These are phyloP conservation scores for Scytalidium lignicola DNA, from an alignment of 2,329 filamentous ascomycete species.

Conservation along the genomic window DNA sequence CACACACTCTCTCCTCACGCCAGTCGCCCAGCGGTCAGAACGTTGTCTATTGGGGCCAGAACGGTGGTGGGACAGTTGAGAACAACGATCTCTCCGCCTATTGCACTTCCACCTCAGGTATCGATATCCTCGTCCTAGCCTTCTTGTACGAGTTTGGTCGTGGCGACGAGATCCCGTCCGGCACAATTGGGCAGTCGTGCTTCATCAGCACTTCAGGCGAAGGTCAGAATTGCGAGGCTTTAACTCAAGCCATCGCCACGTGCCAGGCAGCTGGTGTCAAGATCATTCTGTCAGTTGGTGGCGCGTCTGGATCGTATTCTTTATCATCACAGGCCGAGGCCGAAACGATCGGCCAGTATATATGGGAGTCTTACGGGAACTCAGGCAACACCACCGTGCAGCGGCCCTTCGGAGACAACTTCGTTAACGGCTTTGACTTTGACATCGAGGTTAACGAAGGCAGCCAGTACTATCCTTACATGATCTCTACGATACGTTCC, in stretches of 20 bases:
- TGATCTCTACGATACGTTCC: conserved; percentile 23
- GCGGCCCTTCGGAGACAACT: conserved; percentile 41
- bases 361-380: conserved; percentile 42
- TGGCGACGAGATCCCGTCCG: conserved; percentile 31
- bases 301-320: conserved; percentile 32
- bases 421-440: conserved; percentile 49
- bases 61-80: conserved; percentile 10
- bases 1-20: not conserved
- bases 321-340: conserved; percentile 32
- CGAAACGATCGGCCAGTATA: conserved; percentile 34
- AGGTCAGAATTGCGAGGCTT: conserved; percentile 32
- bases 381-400: conserved; percentile 26
- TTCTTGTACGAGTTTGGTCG: conserved; percentile 37
- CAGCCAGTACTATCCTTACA: conserved; percentile 21
- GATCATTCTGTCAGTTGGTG: conserved; percentile 41
- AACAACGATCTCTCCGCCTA: conserved; percentile 32
- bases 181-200: conserved; percentile 35
- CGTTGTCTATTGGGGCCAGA: conserved; percentile 29
- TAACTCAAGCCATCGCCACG: conserved; percentile 35
- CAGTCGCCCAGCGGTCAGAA: conserved; percentile 23
- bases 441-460: conserved; percentile 36
- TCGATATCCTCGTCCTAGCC: conserved; percentile 38
- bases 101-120: conserved; percentile 32
- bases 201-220: conserved; percentile 29
- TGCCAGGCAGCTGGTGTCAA: conserved; percentile 40